These are phyloP conservation scores for Pseudisothecium myosuroides DNA, from an alignment of 225 moss, liverwort and hornwort species.

Conservation along the genomic window DNA sequence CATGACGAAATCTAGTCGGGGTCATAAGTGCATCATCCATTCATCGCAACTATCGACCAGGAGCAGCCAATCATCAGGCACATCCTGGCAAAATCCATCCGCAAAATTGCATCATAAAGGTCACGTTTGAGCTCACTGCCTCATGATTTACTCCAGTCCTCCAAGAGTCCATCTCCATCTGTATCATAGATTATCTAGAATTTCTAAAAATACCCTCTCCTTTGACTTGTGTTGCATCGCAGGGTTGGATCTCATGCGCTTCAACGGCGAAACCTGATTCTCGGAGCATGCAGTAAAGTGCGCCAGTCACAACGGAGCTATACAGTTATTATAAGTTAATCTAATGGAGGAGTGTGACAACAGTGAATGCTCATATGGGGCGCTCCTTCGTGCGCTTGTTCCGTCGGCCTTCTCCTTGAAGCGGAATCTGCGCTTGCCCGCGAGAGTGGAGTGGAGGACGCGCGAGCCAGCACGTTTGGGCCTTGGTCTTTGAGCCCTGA, in stretches of 20 bases:
- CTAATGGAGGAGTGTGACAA: neutral
- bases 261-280: neutral
- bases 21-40: neutral
- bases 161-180: neutral
- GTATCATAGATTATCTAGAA: neutral
- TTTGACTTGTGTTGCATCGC: neutral
- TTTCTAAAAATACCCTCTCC: too few relatives aligned
- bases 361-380: neutral
- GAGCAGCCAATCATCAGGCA: neutral
- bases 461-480: neutral
- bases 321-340: too few relatives aligned
- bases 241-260: neutral
- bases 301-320: neutral
- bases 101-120: neutral
- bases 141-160: too few relatives aligned
- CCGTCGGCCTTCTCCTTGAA: neutral
- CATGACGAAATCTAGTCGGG: neutral
- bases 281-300: neutral
- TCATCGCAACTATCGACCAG: neutral
- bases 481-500: neutral
- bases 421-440: neutral
- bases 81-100: neutral
- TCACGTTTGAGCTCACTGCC: neutral
- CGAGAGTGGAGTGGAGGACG: neutral
- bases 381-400: conserved; percentile 13